A percentile compares a stretch with the other conserved stretches of the same genome.
phyloP scores from a whole-genome alignment of 306 rosid genomes.

The Ziziphus jujuba region DNA sequence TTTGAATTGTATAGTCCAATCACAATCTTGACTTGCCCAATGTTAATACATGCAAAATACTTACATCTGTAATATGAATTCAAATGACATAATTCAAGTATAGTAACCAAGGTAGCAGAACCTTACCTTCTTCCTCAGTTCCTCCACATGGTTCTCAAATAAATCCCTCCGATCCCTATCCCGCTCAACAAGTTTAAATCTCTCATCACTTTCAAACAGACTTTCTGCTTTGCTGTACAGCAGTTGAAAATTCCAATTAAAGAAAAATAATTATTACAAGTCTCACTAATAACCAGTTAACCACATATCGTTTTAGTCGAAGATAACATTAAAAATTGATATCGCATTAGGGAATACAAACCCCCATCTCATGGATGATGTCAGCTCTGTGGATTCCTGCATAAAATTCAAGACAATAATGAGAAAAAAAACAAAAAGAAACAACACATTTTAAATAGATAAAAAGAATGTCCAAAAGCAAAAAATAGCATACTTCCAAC shows the following conservation, averaged over 20 bases:
- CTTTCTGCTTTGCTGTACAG: constrained; percentile 68
- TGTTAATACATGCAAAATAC: background rate
- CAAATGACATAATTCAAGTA: constrained; percentile 8
- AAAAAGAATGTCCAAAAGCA: constrained; percentile 21
- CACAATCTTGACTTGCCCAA: background rate
- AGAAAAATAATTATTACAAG: constrained; percentile 21
- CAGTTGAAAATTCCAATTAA: constrained; percentile 17
- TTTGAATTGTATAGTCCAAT: background rate
- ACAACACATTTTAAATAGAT: background rate
- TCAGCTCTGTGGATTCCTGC: constrained; percentile 81
- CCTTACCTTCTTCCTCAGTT: constrained; percentile 63
- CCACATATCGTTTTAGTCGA: background rate
- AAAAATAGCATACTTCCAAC: constrained; percentile 72
- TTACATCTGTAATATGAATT: background rate
- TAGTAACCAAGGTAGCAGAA: constrained; percentile 25
- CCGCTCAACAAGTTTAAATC: constrained; percentile 84
- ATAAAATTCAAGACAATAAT: constrained; percentile 27
- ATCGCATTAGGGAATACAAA: constrained; percentile 32
- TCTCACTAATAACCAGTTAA: constrained; percentile 12
- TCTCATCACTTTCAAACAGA: constrained; percentile 79
- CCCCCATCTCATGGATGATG: constrained; percentile 88
- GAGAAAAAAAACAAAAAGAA: constrained; percentile 15
- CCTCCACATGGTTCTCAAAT: constrained; percentile 73
- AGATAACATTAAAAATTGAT: constrained; percentile 8
- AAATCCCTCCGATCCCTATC: constrained; percentile 86